These are phyloP conservation scores for Pichia sp. DNA, from an alignment of 1,139 yeast species.

Conservation along the genomic window DNA sequence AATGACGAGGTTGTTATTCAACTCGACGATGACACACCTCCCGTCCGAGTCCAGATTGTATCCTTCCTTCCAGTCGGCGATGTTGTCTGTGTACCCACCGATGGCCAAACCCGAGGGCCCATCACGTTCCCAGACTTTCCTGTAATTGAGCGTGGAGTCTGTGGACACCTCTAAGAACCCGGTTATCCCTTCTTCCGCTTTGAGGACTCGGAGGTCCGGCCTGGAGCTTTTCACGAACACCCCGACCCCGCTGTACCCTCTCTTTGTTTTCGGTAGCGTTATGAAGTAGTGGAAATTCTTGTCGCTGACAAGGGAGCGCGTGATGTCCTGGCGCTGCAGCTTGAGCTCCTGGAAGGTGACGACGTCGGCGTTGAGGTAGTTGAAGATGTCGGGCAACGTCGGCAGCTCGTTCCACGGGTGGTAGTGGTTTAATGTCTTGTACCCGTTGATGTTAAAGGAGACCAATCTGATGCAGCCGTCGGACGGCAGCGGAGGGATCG, in stretches of 20 bases:
- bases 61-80: conserved; percentile 37
- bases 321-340: conserved; percentile 38
- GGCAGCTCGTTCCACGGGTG: conserved; percentile 70
- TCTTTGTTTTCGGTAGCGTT: conserved; percentile 58
- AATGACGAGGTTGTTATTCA: conserved; percentile 57
- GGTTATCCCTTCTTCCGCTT: conserved; percentile 89
- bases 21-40: conserved; percentile 68
- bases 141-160: conserved; percentile 22
- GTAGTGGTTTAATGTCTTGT: conserved; percentile 72
- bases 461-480: conserved; percentile 23
- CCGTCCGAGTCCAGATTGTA: conserved; percentile 74
- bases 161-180: conserved; percentile 46
- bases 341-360: conserved; percentile 84
- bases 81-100: conserved; percentile 65
- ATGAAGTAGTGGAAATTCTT: conserved; percentile 61
- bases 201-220: conserved; percentile 46
- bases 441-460: conserved; percentile 82
- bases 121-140: conserved; percentile 16
- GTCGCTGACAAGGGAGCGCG: conserved; percentile 50
- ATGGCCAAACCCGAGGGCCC: conserved; percentile 33
- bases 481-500: conserved; percentile 16
- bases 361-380: conserved; percentile 62
- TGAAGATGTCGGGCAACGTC: conserved; percentile 49
- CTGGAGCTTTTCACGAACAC: conserved; percentile 61
- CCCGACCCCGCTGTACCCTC: conserved; percentile 92